These are phyloP conservation scores for Microdochium paspali DNA, from an alignment of 2,329 filamentous ascomycete genomes.

Conservation along the genomic window DNA sequence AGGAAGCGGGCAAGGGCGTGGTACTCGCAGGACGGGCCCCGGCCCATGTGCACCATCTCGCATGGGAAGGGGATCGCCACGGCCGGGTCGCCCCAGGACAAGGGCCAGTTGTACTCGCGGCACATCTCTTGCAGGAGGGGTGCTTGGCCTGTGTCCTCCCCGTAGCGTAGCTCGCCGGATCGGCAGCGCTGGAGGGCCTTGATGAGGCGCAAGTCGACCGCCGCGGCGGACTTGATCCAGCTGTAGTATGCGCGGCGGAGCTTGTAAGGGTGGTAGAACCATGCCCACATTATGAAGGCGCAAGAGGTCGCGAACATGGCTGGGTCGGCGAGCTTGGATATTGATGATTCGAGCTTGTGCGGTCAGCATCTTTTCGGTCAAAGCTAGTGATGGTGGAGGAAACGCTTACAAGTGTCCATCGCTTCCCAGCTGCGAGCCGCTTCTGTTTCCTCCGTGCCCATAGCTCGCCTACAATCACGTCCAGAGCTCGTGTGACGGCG, in stretches of 20 bases:
- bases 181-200: slow-evolving; percentile 61
- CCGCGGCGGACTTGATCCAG: slow-evolving; percentile 72
- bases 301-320: slow-evolving; percentile 62
- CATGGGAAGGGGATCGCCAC: slow-evolving; percentile 67
- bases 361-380: neutral
- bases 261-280: slow-evolving; percentile 66
- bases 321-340: slow-evolving; percentile 49
- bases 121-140: slow-evolving; percentile 63
- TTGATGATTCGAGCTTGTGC: slow-evolving; percentile 26
- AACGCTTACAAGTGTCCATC: slow-evolving; percentile 34
- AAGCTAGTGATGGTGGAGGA: slow-evolving; percentile 2
- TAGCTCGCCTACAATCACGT: slow-evolving; percentile 57
- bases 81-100: slow-evolving; percentile 64
- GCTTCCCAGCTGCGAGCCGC: slow-evolving; percentile 29
- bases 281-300: slow-evolving; percentile 79
- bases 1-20: slow-evolving; percentile 62
- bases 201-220: slow-evolving; percentile 66
- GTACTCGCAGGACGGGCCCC: slow-evolving; percentile 62
- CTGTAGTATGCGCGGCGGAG: slow-evolving; percentile 67
- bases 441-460: slow-evolving; percentile 46
- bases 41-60: slow-evolving; percentile 75
- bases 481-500: slow-evolving; percentile 59
- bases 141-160: slow-evolving; percentile 61
- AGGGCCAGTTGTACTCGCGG: slow-evolving; percentile 57
- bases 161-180: slow-evolving; percentile 58